Evolutionary conservation across 2,329 filamentous ascomycete species (phyloP), one percentile per base, ranked within the genome.

Genomic region (Passalora sequoiae): DNA sequence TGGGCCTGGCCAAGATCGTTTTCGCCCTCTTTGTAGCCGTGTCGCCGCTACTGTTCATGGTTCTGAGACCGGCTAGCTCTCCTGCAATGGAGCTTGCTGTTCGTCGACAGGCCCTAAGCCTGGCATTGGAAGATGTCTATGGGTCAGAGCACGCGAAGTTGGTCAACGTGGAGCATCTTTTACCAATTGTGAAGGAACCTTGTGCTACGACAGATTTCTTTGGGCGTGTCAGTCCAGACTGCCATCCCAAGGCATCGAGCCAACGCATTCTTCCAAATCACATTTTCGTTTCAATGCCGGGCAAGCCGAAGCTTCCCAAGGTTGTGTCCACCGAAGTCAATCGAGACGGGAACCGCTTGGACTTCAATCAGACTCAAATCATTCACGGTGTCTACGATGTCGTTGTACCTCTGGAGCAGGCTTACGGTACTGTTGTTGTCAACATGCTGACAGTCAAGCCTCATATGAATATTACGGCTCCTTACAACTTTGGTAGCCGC

Each of bases 331-430:
- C 47, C 13, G 22, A 17, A 2, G 39, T 50, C 9, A 28, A 38
- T 19, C 44, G 43, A 15, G 43, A 44, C 31, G 49, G 43, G 9
- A 33, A 32, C 15, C 22, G 39, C 6, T 25, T 60, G 9, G 29
- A 30, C 5, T 51, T 53, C 50, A 54, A 54, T 30, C 44, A 47
- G 13, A 56, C 50, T n/a, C 50, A 52, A 46, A 49, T 62, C 22
- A 56, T 62, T 31, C 47, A 57, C 12, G 59, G 60, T 17, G 54
- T 62, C 19, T 58, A 58, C 37, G 42, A 53, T 10, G 36, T 62
- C 29, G 50, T 50, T 1, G 27, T 63, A 36, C 52, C 58, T 30
- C 39, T 45, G 2, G 27, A 41, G 10, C 55, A 62, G 27, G 58
- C 57, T 6, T 49, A 58, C 35, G 60, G 59, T 16, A 38, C 30